These are phyloP conservation scores for Ophiosphaerella herpotricha DNA, from an alignment of 2,329 filamentous ascomycete species.

Conservation along the genomic window DNA sequence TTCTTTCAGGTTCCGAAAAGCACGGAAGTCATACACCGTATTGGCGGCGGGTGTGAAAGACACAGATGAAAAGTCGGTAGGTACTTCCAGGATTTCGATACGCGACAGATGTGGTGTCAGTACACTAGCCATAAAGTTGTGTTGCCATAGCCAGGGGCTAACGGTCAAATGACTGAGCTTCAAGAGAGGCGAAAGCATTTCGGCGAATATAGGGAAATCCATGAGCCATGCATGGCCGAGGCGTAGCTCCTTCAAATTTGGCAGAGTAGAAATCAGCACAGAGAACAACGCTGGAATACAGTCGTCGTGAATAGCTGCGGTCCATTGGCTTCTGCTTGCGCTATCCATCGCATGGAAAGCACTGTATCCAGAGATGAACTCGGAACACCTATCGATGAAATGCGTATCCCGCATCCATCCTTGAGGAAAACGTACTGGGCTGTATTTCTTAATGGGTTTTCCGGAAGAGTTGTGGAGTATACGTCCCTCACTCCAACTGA, in stretches of 20 bases:
- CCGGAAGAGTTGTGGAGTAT: background rate
- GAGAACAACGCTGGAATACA: constrained; percentile 13
- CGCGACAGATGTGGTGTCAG: background rate
- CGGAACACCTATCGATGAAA: constrained; percentile 4
- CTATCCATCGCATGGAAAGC: background rate
- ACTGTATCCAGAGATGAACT: constrained; percentile 1
- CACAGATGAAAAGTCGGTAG: constrained; percentile 7
- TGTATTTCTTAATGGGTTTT: background rate
- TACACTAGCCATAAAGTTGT: constrained; percentile 1
- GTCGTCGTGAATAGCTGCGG: constrained; percentile 3
- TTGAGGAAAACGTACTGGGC: background rate
- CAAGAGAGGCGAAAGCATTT: background rate
- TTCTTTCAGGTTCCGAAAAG: constrained; percentile 12
- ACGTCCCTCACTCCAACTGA: constrained; percentile 12
- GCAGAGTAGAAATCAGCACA: constrained; percentile 10
- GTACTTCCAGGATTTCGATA: constrained; percentile 12
- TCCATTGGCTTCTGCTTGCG: constrained; percentile 2
- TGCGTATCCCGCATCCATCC: background rate
- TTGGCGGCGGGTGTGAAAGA: background rate
- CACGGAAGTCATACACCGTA: constrained; percentile 9
- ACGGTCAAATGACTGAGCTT: background rate
- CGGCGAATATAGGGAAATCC: constrained; percentile 19
- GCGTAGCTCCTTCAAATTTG: constrained; percentile 14
- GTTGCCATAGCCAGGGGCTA: constrained; percentile 1
- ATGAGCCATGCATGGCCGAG: constrained; percentile 17